Base-by-base conservation (phyloP, 2,329 filamentous ascomycete species). In the Tolypocladium ophioglossoides region DNA sequence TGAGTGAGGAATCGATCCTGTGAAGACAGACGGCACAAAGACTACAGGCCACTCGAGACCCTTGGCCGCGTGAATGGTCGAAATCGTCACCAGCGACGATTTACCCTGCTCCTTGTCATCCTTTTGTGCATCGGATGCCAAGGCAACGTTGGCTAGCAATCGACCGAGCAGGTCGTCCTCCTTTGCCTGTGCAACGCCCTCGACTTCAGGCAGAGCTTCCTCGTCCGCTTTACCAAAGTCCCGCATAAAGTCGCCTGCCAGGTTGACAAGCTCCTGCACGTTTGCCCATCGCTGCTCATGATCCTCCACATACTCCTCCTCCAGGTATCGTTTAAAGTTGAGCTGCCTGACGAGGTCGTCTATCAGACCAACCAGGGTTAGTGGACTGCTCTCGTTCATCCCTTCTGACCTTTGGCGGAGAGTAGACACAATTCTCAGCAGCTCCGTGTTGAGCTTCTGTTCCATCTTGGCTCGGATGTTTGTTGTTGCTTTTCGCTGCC, bases 41-140 rank as follows among this genome's bases (percentile, higher is more conserved):
- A 97, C 90, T 1, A 96, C 79, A 0, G 92, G 92, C 94, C 94
- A 99, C 68, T 99, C 92, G 1, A 99, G 77, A 3, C 92, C 92
- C 69, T 99, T 99, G 3, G 92, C 90, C 0, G 91, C 91, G 66
- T 99, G 92, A 12, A 99, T 96, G 0, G 92, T 99, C 7, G 91
- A 96, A 27, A 99, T 89, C 0, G 91, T 96, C 22, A 97, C 82
- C 61, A 88, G 77, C 2, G 80, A 75, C 32, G 76, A 79, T 32
- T 75, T 75, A 52, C 80, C 77, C 24, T 77, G 75, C 2, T 78
- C 76, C 3, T 80, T 76, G 11, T 82, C 78, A 27, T 83, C 79
- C 20, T 80, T 82, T 61, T 89, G 85, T 0, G 85, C 80, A 58
- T 95, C 89, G 0, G 89, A 86, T 3, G 89, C 87, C n/a, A 99